Base-by-base conservation (phyloP, 768 basidiomycete species). In the Lepiota brunneoincarnata region DNA sequence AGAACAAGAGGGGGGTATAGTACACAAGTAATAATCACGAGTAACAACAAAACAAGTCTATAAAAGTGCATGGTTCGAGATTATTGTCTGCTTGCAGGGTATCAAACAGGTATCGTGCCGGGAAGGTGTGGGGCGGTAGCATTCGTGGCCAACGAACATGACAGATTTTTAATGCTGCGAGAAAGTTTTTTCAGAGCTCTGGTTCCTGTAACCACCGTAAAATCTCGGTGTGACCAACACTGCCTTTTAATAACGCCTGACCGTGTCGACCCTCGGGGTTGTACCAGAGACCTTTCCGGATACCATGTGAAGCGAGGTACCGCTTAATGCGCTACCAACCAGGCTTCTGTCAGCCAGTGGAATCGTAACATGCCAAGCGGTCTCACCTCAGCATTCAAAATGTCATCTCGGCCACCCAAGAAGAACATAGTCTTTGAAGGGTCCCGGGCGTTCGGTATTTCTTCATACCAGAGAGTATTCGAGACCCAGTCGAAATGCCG, bases 401-500 rank as follows among this genome's bases (percentile, higher is more conserved):
- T 91, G 18, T 76, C 77, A 60, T 97, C 94, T 57, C 83, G 78
- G 1, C 87, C 91, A n/a, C 92, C 91, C 15, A 97, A 74, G 57
- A 95, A 75, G 66, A 92, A 89, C 46, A 86, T 68, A 0, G 87
- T 81, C 63, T 81, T 85, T 31, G 72, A 59, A 1, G 84, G 78
- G 66, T 93, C 84, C 14, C 75, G 72, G 14, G 86, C 88, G 63
- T 92, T 78, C 1, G 91, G 90, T 42, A 96, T 93, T 61, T 95
- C 89, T 68, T 94, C 91, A 57, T 83, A 90, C 84, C 89, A 98
- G 10, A 98, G 75, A 9, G 90, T 85, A 64, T 97, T 97, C 10
- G 89, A 81, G 36, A 82, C 76, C 93, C 91, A 94, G 63, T 89
- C 87, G 61, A 91, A 91, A 65, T 91, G 83, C 23, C 90, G 78